Conservation (phyloP, 23 red algal genomes). For the Chondrus crispus region DNA sequence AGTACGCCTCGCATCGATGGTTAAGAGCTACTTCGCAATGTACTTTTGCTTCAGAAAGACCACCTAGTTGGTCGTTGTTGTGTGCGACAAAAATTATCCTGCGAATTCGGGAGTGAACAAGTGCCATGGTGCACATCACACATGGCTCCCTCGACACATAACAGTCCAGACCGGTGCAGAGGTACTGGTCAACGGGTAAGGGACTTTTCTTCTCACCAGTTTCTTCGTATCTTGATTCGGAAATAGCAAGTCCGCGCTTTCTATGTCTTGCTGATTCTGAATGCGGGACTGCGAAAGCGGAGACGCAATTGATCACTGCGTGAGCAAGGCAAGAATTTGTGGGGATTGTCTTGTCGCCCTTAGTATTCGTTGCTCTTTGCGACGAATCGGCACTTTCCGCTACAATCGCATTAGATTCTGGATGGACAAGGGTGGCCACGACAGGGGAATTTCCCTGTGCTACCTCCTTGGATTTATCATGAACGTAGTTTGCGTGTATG, state of each 20-base stretch:
- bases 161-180: conserved; percentile 83
- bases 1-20: conserved; percentile 79
- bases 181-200: conserved; percentile 61
- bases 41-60: conserved; percentile 54
- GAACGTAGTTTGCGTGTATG: neutral
- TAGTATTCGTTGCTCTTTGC: neutral
- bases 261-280: neutral
- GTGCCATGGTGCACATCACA: conserved; percentile 88
- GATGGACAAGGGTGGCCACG: conserved; percentile 21
- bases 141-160: conserved; percentile 85
- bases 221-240: neutral
- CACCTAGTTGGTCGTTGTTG: conserved; percentile 37
- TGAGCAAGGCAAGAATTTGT: conserved; percentile 23
- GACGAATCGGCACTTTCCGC: conserved; percentile 9
- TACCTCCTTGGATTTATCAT: neutral
- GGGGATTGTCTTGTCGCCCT: neutral
- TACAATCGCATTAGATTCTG: conserved; percentile 35
- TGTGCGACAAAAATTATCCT: conserved; percentile 57
- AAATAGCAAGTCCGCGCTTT: neutral
- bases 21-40: conserved; percentile 59
- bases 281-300: conserved; percentile 28
- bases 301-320: conserved; percentile 60
- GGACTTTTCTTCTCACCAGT: neutral
- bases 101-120: conserved; percentile 77
- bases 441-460: neutral